Evolutionary conservation across 2,329 filamentous ascomycete genomes (phyloP).

Genomic region (Cyclaneusma minus): DNA sequence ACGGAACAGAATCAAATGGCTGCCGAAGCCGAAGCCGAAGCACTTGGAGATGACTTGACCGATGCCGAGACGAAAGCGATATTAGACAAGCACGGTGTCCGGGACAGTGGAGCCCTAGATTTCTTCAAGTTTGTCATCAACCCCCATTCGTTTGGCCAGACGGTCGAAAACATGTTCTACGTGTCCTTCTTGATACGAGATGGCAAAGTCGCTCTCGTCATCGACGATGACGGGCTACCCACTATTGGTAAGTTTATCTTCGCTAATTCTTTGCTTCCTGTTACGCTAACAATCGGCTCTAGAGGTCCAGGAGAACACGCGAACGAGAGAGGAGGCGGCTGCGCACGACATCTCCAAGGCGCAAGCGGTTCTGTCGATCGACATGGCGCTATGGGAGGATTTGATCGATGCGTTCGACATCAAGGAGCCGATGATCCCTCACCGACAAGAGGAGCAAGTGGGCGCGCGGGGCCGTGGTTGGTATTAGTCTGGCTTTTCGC

Average conservation of each 20-base stretch:
- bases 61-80: constrained; percentile 31
- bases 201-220: constrained; percentile 57
- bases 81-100: constrained; percentile 51
- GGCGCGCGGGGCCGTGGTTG: constrained; percentile 5
- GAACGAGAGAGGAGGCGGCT: constrained; percentile 22
- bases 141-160: constrained; percentile 80
- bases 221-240: constrained; percentile 62
- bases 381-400: constrained; percentile 70
- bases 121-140: constrained; percentile 84
- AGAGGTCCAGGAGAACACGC: constrained; percentile 31
- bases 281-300: constrained; percentile 21
- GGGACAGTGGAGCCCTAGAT: constrained; percentile 54
- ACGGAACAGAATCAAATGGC: constrained; percentile 30
- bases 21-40: constrained; percentile 26
- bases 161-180: constrained; percentile 94
- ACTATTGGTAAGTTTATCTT: constrained; percentile 51
- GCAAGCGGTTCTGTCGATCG: constrained; percentile 78
- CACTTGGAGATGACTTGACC: constrained; percentile 31
- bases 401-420: constrained; percentile 66
- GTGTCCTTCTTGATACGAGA: constrained; percentile 88
- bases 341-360: constrained; percentile 47
- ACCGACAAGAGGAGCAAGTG: constrained; percentile 41
- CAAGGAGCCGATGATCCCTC: constrained; percentile 67
- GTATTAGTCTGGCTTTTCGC: too few relatives aligned
- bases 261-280: constrained; percentile 1